These are phyloP conservation scores for Saururus chinensis DNA, from an alignment of 164 flowering plant genomes.

Conservation along the genomic window DNA sequence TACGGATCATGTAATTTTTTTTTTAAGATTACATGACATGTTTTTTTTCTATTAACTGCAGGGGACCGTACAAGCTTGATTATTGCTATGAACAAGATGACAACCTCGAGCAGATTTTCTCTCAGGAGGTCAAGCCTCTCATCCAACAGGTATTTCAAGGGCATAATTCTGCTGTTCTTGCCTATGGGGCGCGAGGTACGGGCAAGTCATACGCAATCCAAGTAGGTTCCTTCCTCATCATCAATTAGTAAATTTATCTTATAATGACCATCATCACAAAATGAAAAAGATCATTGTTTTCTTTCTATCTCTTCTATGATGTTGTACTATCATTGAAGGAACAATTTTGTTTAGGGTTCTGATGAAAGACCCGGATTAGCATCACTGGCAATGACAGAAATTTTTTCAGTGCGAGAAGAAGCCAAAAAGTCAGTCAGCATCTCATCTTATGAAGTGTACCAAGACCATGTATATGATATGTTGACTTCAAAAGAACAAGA, in stretches of 20 bases:
- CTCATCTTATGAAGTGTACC: slow-evolving; percentile 46
- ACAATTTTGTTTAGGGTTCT: slow-evolving; percentile 30
- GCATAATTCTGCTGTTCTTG: slow-evolving; percentile 37
- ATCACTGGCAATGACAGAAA: slow-evolving; percentile 38
- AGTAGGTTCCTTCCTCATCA: slow-evolving; percentile 19
- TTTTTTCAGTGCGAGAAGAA: slow-evolving; percentile 31
- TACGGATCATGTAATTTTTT: not conserved
- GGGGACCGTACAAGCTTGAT: slow-evolving; percentile 38
- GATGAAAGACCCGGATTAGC: slow-evolving; percentile 52
- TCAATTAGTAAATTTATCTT: not conserved
- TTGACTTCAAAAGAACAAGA: slow-evolving; percentile 29
- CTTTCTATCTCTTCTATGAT: not conserved
- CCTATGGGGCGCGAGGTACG: slow-evolving; percentile 63
- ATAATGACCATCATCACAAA: not conserved
- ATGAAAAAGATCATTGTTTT: too few species aligned
- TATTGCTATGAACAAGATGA: slow-evolving; percentile 49
- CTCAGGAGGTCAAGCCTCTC: slow-evolving; percentile 51
- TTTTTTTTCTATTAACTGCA: slow-evolving; percentile 19
- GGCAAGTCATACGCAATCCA: slow-evolving; percentile 60
- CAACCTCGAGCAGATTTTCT: slow-evolving; percentile 22
- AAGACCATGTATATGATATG: slow-evolving; percentile 48
- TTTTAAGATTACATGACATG: too few species aligned
- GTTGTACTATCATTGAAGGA: not conserved
- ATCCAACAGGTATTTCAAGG: slow-evolving; percentile 36
- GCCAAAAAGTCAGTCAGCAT: slow-evolving; percentile 24